Evolutionary conservation across 2,329 filamentous ascomycete species (phyloP).

Genomic region (Fusarium sambucinum): DNA sequence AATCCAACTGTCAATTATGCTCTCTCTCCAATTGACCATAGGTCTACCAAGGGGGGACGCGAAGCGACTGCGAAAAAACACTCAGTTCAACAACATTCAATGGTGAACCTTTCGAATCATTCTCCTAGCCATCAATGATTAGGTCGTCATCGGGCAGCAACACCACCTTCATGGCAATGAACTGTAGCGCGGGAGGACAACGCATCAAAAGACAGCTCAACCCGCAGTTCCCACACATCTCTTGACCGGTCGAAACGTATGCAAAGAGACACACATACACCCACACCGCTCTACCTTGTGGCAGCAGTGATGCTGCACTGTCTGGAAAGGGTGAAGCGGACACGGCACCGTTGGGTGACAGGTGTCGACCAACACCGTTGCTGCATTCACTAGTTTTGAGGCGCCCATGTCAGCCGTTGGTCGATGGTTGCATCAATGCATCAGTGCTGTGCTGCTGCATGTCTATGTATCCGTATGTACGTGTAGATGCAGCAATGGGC

Average conservation of each 20-base stretch:
- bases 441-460: slow-evolving; percentile 45
- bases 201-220: slow-evolving; percentile 49
- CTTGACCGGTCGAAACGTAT: slow-evolving; percentile 38
- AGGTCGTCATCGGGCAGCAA: slow-evolving; percentile 50
- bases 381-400: slow-evolving; percentile 41
- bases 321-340: slow-evolving; percentile 45
- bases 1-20: not conserved
- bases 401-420: slow-evolving; percentile 41
- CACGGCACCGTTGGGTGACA: slow-evolving; percentile 45
- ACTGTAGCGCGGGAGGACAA: slow-evolving; percentile 43
- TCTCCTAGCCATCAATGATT: slow-evolving; percentile 33
- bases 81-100: not conserved
- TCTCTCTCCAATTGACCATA: not conserved
- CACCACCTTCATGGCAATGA: slow-evolving; percentile 39
- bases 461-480: slow-evolving; percentile 6
- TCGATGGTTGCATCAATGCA: slow-evolving; percentile 40
- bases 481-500: slow-evolving; percentile 44
- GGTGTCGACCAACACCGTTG: slow-evolving; percentile 36
- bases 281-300: slow-evolving; percentile 44
- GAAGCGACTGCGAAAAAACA: not conserved
- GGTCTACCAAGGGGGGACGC: not conserved
- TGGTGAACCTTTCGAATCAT: slow-evolving; percentile 8
- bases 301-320: slow-evolving; percentile 42
- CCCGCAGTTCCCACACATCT: slow-evolving; percentile 45
- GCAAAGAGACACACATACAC: slow-evolving; percentile 40